Evolutionary conservation across 2,329 filamentous ascomycete species (phyloP).

Genomic region (Trichophyton rubrum): DNA sequence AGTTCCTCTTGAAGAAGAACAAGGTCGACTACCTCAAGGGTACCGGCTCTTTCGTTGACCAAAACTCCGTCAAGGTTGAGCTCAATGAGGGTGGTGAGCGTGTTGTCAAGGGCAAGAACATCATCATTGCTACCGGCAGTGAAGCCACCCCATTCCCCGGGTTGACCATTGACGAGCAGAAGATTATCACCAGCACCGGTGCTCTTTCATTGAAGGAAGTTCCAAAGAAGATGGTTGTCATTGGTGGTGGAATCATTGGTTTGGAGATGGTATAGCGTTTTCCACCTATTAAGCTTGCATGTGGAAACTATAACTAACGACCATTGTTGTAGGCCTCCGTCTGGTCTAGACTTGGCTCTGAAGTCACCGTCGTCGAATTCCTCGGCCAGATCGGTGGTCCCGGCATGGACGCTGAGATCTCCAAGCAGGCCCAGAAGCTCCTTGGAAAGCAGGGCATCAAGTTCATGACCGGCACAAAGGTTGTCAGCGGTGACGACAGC

Average conservation of each 20-base stretch:
- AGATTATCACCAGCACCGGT: slow-evolving; percentile 90
- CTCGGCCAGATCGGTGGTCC: slow-evolving; percentile 91
- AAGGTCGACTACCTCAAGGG: slow-evolving; percentile 97
- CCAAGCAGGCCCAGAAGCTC: slow-evolving; percentile 84
- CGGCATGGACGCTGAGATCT: slow-evolving; percentile 89
- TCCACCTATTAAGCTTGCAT: neutral
- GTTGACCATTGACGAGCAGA: slow-evolving; percentile 92
- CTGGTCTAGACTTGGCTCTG: slow-evolving; percentile 83
- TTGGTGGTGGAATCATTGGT: slow-evolving; percentile 96
- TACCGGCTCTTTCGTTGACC: slow-evolving; percentile 70
- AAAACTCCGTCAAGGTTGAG: slow-evolving; percentile 83
- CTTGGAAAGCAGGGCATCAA: slow-evolving; percentile 94
- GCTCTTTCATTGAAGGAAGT: slow-evolving; percentile 81
- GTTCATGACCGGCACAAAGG: slow-evolving; percentile 97
- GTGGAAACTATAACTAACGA: slow-evolving; percentile 4
- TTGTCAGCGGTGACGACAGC: slow-evolving; percentile 67
- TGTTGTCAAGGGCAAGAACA: slow-evolving; percentile 82
- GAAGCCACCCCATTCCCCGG: slow-evolving; percentile 95
- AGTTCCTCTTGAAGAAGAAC: slow-evolving; percentile 99
- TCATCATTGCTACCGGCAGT: slow-evolving; percentile 90
- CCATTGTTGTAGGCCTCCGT: slow-evolving; percentile 54
- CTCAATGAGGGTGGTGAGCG: slow-evolving; percentile 86
- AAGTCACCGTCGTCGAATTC: slow-evolving; percentile 97
- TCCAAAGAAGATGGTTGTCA: slow-evolving; percentile 92
- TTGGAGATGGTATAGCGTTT: slow-evolving; percentile 66